phyloP scores from a whole-genome alignment of 2,329 filamentous ascomycete species.

The Sordariomycetes sp. region DNA sequence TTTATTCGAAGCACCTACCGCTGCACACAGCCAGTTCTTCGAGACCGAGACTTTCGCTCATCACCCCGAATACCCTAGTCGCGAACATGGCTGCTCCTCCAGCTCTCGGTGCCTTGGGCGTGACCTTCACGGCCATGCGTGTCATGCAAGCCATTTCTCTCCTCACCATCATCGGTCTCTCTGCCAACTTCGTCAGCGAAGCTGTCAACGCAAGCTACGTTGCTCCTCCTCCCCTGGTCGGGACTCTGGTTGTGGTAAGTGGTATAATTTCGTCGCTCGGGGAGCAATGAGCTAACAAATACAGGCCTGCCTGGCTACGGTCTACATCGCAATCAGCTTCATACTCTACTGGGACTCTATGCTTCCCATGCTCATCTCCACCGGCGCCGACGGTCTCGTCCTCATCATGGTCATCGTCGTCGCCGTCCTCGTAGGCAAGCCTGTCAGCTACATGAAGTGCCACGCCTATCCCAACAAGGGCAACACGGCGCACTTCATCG shows the following conservation, averaged over 20 bases:
- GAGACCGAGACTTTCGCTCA: conserved; percentile 31
- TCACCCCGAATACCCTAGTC: conserved; percentile 20
- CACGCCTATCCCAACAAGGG: conserved; percentile 33
- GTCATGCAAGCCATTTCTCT: conserved; percentile 63
- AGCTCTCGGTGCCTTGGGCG: conserved; percentile 62
- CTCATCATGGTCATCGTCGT: conserved; percentile 73
- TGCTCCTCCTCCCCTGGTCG: conserved; percentile 65
- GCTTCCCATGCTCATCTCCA: conserved; percentile 63
- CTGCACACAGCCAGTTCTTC: conserved; percentile 27
- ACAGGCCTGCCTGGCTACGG: conserved; percentile 66
- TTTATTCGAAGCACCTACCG: conserved; percentile 31
- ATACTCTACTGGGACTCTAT: conserved; percentile 73
- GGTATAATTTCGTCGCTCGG: not conserved
- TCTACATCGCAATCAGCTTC: conserved; percentile 73
- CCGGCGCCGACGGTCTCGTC: conserved; percentile 56
- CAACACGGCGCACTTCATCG: conserved; percentile 33
- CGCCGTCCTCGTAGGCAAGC: conserved; percentile 68
- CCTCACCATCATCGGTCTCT: conserved; percentile 69
- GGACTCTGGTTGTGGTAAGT: conserved; percentile 69
- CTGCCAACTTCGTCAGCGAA: conserved; percentile 71
- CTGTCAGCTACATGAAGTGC: conserved; percentile 72
- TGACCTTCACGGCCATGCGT: conserved; percentile 68
- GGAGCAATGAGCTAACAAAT: not conserved
- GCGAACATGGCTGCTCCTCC: conserved; percentile 25
- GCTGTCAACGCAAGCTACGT: conserved; percentile 58